phyloP scores from a whole-genome alignment of 129 eudicot genomes.

The Deinandra increscens region DNA sequence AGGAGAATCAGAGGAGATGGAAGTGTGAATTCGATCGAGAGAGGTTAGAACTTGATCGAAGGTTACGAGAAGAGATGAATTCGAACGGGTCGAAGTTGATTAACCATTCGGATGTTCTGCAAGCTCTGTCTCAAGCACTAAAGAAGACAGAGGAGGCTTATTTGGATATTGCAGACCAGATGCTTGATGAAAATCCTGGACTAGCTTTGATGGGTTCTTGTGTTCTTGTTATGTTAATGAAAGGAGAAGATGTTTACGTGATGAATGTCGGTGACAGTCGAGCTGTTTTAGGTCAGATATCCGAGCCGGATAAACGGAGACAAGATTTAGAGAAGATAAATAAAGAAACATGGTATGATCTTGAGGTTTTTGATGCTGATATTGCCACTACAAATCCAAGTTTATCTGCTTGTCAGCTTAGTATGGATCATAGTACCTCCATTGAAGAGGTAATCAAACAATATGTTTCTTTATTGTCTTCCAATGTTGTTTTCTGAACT shows the following conservation, averaged over 20 bases:
- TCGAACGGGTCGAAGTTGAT: conserved; percentile 37
- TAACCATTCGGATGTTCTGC: conserved; percentile 69
- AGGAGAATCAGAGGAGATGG: conserved; percentile 45
- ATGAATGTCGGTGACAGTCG: conserved; percentile 97
- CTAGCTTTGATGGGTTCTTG: conserved; percentile 96
- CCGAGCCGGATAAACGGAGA: conserved; percentile 76
- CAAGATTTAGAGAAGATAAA: conserved; percentile 86
- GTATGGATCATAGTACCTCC: conserved; percentile 80
- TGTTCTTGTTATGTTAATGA: conserved; percentile 93
- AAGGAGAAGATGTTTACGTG: conserved; percentile 95
- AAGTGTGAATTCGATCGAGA: conserved; percentile 85
- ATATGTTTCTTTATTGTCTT: not conserved
- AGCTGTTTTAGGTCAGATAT: conserved; percentile 71
- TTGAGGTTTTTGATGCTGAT: conserved; percentile 66
- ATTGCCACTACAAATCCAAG: conserved; percentile 32
- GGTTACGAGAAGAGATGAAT: conserved; percentile 60
- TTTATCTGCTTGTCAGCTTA: conserved; percentile 79
- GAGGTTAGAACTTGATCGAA: conserved; percentile 76
- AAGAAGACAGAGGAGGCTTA: conserved; percentile 87
- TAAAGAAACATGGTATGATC: conserved; percentile 83
- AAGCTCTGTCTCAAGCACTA: conserved; percentile 70
- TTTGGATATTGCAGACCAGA: conserved; percentile 85
- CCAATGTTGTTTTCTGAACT: not conserved
- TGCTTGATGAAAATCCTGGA: conserved; percentile 88
- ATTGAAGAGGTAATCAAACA: conserved; percentile 55